Conservation (phyloP, 2,329 filamentous ascomycete species). For the Aureobasidium sp. region DNA sequence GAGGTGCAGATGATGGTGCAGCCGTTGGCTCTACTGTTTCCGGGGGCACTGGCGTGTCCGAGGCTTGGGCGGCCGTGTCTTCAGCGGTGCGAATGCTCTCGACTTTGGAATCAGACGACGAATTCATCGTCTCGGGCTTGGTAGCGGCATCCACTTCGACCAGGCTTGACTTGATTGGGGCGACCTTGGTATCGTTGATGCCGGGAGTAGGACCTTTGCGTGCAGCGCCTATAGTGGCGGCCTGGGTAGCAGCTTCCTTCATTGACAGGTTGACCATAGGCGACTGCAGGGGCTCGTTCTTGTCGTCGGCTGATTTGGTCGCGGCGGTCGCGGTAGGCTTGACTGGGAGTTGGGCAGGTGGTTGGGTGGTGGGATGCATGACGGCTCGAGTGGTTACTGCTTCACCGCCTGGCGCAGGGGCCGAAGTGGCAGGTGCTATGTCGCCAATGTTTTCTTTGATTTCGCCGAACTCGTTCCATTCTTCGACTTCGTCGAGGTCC, state of each 20-base stretch:
- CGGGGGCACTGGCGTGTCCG: not conserved
- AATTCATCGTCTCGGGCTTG: conserved; percentile 25
- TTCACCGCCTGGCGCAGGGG: conserved; percentile 17
- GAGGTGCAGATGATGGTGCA: not conserved
- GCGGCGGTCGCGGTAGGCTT: conserved; percentile 16
- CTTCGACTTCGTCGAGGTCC: conserved; percentile 91
- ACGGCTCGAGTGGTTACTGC: conserved; percentile 13
- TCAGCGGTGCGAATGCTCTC: conserved; percentile 22
- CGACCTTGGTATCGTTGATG: conserved; percentile 16
- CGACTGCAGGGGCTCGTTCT: conserved; percentile 24
- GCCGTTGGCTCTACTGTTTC: not conserved
- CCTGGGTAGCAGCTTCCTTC: conserved; percentile 25
- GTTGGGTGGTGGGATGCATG: conserved; percentile 13
- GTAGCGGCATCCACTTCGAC: conserved; percentile 8
- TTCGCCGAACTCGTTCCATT: conserved; percentile 99
- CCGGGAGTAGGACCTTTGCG: conserved; percentile 14
- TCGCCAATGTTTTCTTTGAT: conserved; percentile 71
- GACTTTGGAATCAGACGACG: conserved; percentile 24
- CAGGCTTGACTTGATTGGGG: conserved; percentile 16
- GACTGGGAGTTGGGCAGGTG: conserved; percentile 10
- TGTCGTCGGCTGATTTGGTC: not conserved
- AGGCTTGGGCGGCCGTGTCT: conserved; percentile 11
- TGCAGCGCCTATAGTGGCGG: conserved; percentile 20
- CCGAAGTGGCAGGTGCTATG: conserved; percentile 35
- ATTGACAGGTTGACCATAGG: conserved; percentile 25